Percentiles rank a stretch among this genome's conserved stretches.
Conservation (phyloP, 192 early-diverging fungal genomes). For the Rhizoclosmatium sp. region DNA sequence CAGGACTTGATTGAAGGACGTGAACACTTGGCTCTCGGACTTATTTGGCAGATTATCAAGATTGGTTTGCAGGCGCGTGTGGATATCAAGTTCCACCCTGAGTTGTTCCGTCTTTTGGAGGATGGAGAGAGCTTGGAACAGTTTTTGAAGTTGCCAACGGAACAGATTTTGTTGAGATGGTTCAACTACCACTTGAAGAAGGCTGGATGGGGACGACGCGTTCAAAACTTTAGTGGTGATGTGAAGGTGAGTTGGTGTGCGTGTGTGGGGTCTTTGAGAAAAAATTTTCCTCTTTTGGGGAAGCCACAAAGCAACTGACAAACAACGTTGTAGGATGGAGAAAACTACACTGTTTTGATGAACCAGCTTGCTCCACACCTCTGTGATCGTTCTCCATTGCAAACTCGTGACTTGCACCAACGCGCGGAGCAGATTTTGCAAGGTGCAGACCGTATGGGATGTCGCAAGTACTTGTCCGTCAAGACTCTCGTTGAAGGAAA, state of each 20-base stretch:
- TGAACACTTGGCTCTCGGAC: slow-evolving; percentile 95
- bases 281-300: not conserved
- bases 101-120: slow-evolving; percentile 94
- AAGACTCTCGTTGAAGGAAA: slow-evolving; percentile 96
- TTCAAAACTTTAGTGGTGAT: slow-evolving; percentile 92
- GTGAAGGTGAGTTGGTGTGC: slow-evolving; percentile 62
- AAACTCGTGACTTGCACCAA: slow-evolving; percentile 74
- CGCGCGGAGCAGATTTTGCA: slow-evolving; percentile 91
- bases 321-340: slow-evolving; percentile 71
- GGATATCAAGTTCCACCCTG: slow-evolving; percentile 97
- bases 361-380: slow-evolving; percentile 86
- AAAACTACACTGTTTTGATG: slow-evolving; percentile 93
- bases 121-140: slow-evolving; percentile 93
- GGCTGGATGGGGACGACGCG: slow-evolving; percentile 83
- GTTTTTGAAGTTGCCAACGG: slow-evolving; percentile 91
- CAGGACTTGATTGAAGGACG: slow-evolving; percentile 95
- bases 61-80: slow-evolving; percentile 95
- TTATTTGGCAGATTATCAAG: slow-evolving; percentile 99
- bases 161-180: slow-evolving; percentile 97
- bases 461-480: slow-evolving; percentile 93
- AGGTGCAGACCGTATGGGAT: slow-evolving; percentile 91
- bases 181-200: slow-evolving; percentile 99
- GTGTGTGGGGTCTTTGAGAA: not conserved
- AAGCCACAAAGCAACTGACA: not conserved
- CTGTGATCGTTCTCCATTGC: slow-evolving; percentile 84